Conservation (phyloP, 2,329 filamentous ascomycete species). For the Penicillium carneum region DNA sequence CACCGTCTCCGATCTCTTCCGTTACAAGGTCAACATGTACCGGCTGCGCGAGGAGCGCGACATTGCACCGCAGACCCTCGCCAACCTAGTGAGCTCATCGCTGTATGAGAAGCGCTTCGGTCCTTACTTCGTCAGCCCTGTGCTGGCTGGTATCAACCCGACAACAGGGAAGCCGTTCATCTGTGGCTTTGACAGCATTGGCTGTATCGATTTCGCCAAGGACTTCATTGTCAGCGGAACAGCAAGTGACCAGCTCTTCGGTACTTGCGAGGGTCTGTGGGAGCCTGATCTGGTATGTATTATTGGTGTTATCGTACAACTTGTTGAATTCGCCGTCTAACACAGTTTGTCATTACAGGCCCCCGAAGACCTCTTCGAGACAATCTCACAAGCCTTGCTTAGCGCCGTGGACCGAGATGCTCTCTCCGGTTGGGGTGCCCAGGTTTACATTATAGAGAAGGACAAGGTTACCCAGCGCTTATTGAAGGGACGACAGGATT, state of each 20-base stretch:
- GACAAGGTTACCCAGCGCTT: conserved; percentile 99
- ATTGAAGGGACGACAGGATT: conserved; percentile 96
- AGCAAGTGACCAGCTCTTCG: conserved; percentile 95
- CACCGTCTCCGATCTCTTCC: conserved; percentile 95
- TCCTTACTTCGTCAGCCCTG: conserved; percentile 93
- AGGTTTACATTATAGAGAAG: conserved; percentile 99
- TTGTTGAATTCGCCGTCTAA: conserved; percentile 1
- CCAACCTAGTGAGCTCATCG: conserved; percentile 88
- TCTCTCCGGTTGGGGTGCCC: conserved; percentile 94
- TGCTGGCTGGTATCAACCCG: conserved; percentile 92
- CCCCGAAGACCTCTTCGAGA: conserved; percentile 96
- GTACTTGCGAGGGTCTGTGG: conserved; percentile 97
- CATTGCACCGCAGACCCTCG: conserved; percentile 92
- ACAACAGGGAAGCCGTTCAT: conserved; percentile 96
- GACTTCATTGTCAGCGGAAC: conserved; percentile 98
- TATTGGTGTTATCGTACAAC: background rate
- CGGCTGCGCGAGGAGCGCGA: conserved; percentile 95
- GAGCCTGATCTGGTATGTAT: conserved; percentile 88
- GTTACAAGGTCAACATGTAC: conserved; percentile 99
- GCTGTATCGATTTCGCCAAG: conserved; percentile 99
- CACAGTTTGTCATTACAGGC: conserved; percentile 58
- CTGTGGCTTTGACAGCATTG: conserved; percentile 98
- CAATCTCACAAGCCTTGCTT: conserved; percentile 91
- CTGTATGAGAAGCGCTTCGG: conserved; percentile 97
- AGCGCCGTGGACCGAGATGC: conserved; percentile 97